These are phyloP conservation scores for Naganishia sp. DNA, from an alignment of 1,284 basidiomycete genomes.

Conservation along the genomic window DNA sequence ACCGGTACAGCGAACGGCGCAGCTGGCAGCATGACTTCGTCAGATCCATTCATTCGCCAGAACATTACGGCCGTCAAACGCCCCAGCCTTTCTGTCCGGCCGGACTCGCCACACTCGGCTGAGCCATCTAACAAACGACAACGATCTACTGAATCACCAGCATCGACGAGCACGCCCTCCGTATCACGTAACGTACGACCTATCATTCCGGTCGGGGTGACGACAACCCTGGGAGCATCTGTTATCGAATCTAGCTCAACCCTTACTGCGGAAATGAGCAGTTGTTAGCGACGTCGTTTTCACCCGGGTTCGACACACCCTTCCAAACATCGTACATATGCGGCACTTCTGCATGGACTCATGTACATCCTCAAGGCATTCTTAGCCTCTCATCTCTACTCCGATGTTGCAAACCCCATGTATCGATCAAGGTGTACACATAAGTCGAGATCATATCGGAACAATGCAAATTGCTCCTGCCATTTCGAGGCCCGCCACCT, in stretches of 20 bases:
- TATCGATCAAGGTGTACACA: no score
- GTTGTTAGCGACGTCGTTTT: neutral
- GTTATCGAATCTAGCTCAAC: neutral
- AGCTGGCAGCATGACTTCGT: neutral
- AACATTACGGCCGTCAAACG: neutral
- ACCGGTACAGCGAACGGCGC: no score
- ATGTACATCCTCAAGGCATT: no score
- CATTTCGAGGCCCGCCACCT: no score
- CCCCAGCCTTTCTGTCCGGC: neutral
- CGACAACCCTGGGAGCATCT: neutral
- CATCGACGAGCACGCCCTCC: neutral
- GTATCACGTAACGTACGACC: neutral
- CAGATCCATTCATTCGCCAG: neutral
- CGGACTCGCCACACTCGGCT: neutral
- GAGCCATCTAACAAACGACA: constrained; percentile 15
- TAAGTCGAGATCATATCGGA: no score
- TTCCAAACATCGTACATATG: no score
- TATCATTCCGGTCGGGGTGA: constrained; percentile 5
- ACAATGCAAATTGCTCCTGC: no score
- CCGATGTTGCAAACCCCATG: no score
- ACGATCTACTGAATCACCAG: neutral
- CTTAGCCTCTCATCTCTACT: no score
- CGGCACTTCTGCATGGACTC: no score
- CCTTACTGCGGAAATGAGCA: neutral
- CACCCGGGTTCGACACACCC: neutral